These are phyloP conservation scores for Gaertneriomyces semiglobifer DNA, from an alignment of 192 early-diverging fungal species.

Conservation along the genomic window DNA sequence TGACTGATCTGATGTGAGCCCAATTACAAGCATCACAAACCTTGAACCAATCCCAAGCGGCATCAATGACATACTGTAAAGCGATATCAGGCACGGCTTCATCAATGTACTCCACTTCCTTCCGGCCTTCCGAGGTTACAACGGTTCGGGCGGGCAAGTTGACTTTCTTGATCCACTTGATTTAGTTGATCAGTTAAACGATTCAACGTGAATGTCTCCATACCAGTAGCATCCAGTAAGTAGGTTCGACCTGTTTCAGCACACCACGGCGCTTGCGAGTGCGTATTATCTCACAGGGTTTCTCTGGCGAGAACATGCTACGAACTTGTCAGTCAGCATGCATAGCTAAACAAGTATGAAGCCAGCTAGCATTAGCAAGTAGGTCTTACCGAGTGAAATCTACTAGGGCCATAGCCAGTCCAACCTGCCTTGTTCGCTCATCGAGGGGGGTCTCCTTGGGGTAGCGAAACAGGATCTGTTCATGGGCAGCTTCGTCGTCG, in stretches of 20 bases:
- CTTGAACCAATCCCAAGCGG: too few relatives aligned
- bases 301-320: conserved; percentile 29
- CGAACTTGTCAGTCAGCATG: not conserved
- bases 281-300: conserved; percentile 30
- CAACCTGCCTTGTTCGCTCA: conserved; percentile 30
- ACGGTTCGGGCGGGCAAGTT: too few relatives aligned
- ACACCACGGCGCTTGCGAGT: conserved; percentile 29
- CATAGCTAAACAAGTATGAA: not conserved
- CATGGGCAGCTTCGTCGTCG: conserved; percentile 13
- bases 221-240: conserved; percentile 41
- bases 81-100: too few relatives aligned
- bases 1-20: too few relatives aligned
- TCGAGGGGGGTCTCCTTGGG: conserved; percentile 15
- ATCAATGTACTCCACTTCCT: too few relatives aligned
- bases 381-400: conserved; percentile 30
- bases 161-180: not conserved
- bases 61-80: too few relatives aligned
- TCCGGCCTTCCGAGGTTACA: too few relatives aligned
- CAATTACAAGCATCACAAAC: too few relatives aligned
- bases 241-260: conserved; percentile 24
- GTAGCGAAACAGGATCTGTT: conserved; percentile 33
- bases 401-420: conserved; percentile 29
- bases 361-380: not conserved
- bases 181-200: not conserved
- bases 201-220: not conserved